Base-by-base conservation (phyloP, 805 yeast species). In the Metschnikowia santaceciliae region DNA sequence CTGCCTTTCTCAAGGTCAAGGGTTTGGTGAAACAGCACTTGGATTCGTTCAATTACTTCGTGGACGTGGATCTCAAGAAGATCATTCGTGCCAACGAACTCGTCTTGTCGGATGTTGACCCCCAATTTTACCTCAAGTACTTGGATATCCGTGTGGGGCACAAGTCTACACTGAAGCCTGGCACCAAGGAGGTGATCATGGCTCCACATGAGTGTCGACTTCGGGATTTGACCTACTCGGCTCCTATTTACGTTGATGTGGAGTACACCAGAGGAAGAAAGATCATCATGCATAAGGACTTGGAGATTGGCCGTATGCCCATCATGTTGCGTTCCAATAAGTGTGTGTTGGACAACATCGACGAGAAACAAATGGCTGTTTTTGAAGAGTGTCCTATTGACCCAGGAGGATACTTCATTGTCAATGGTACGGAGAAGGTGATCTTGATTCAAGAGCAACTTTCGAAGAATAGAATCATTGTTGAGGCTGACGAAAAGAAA, bases 221-320 rank as follows among this genome's bases (percentile, higher is more conserved):
- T 55, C 81, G 99, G 68, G 99, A 92, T 62, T 77, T 91, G 74
- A 90, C 97, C 0, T 92, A 92, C 62, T 85, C 95, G 42, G 97
- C 98, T 0, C 97, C 97, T 1, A 88, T 92, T 36, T 88, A 85
- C 61, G 99, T 92, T 45, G 99, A 94, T 71, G 96, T 94, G 22
- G 99, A 94, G 65, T 94, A 94, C 65, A 94, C 98, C 0, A 80
- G 97, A 66, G 99, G 98, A 34, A 78, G 92, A 56, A 90, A 90
- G 68, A 88, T 94, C 66, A 88, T 92, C 59, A 82, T 89, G 76
- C 92, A 90, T 60, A 80, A 87, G 61, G 95, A 90, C 64, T 79
- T 94, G 53, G 97, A 91, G 66, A 92, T 94, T 54, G 99, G 99
- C 34, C 81, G 96, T 63, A 94, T 94, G 97, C 99, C 99, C n/a